Percentiles rank a stretch among this genome's conserved stretches.
phyloP scores from a whole-genome alignment of 257 asterid genomes.

The Oldenlandia corymbosa region DNA sequence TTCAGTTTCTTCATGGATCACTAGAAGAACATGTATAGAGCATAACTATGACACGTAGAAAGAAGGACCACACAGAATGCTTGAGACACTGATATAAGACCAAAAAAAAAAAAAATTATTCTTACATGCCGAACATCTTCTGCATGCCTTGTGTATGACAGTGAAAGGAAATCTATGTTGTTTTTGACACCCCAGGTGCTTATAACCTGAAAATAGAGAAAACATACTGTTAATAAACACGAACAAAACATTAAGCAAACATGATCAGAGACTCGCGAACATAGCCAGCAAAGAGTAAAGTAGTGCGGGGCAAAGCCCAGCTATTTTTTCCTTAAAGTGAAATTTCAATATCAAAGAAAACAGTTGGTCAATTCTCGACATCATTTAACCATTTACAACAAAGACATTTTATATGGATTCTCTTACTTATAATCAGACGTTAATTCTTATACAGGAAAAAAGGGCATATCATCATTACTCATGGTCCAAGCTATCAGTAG shows the following conservation, averaged over 20 bases:
- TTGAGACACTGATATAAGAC: not conserved
- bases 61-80: not conserved
- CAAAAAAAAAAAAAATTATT: not conserved
- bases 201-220: conserved; percentile 43
- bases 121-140: conserved; percentile 60
- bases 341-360: not conserved
- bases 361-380: not conserved
- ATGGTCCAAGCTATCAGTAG: not conserved
- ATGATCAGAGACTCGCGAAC: not conserved
- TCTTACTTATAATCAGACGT: not conserved
- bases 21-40: not conserved
- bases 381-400: too few species aligned
- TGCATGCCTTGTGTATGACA: conserved; percentile 80
- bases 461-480: not conserved
- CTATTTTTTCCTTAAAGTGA: not conserved
- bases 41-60: not conserved
- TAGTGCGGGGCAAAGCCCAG: not conserved
- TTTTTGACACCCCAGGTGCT: conserved; percentile 82
- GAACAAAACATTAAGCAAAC: not conserved
- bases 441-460: not conserved
- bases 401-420: not conserved
- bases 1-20: not conserved
- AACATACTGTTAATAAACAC: not conserved
- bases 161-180: conserved; percentile 74
- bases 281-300: not conserved